Evolutionary conservation across 2,329 filamentous ascomycete genomes (phyloP).

Genomic region (Thelonectria rubi): DNA sequence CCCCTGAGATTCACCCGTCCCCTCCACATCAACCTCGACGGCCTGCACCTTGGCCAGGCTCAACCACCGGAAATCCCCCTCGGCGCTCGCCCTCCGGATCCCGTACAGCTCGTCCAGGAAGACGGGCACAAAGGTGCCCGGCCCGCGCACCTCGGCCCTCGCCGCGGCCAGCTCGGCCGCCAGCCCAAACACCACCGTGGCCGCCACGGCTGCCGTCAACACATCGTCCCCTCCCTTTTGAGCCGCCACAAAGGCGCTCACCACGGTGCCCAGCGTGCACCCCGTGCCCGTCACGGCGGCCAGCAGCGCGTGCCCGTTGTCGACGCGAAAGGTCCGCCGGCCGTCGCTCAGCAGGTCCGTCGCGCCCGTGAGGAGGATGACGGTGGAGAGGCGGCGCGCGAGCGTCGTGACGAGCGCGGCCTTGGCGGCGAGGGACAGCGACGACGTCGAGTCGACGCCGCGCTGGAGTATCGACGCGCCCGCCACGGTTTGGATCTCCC

Average conservation of each 20-base stretch:
- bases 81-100: slow-evolving; percentile 58
- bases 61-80: slow-evolving; percentile 62
- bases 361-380: slow-evolving; percentile 84
- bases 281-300: slow-evolving; percentile 81
- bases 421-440: slow-evolving; percentile 59
- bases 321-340: slow-evolving; percentile 69
- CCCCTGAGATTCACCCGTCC: slow-evolving; percentile 17
- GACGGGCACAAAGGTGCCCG: slow-evolving; percentile 85
- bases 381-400: slow-evolving; percentile 73
- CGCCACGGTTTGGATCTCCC: slow-evolving; percentile 80
- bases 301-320: slow-evolving; percentile 79
- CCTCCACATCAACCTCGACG: slow-evolving; percentile 42
- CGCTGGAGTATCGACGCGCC: slow-evolving; percentile 69
- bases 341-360: slow-evolving; percentile 84
- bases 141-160: slow-evolving; percentile 73
- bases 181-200: slow-evolving; percentile 78
- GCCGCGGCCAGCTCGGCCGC: slow-evolving; percentile 76
- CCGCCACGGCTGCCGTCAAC: slow-evolving; percentile 73
- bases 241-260: slow-evolving; percentile 78
- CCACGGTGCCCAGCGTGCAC: slow-evolving; percentile 83
- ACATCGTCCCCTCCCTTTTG: slow-evolving; percentile 65
- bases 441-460: slow-evolving; percentile 83
- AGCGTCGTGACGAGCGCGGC: slow-evolving; percentile 71
- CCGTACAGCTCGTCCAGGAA: slow-evolving; percentile 78
- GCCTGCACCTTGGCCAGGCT: slow-evolving; percentile 58